These are phyloP conservation scores for Myxozyma neotropica DNA, from an alignment of 805 yeast species.

Conservation along the genomic window DNA sequence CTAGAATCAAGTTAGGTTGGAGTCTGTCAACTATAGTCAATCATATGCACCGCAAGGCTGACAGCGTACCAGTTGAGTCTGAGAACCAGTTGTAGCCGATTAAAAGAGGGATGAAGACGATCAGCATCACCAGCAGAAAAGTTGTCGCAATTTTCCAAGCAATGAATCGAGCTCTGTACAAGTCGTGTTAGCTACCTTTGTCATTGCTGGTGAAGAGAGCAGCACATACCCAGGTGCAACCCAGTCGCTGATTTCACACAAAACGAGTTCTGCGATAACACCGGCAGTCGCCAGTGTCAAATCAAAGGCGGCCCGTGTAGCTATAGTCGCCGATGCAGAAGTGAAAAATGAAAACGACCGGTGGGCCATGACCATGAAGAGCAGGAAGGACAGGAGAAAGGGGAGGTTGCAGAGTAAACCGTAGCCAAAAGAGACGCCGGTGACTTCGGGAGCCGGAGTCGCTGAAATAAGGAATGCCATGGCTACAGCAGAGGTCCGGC, in stretches of 20 bases:
- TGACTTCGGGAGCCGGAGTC: neutral
- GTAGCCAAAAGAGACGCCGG: conserved; percentile 22
- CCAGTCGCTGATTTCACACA: conserved; percentile 46
- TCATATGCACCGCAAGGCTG: too few species aligned
- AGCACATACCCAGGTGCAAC: conserved; percentile 29
- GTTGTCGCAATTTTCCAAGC: conserved; percentile 39
- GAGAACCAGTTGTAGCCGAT: conserved; percentile 33
- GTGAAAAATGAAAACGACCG: conserved; percentile 30
- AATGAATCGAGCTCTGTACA: conserved; percentile 29
- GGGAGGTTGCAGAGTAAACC: conserved; percentile 26
- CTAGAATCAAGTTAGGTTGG: conserved; percentile 4
- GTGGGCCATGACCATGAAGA: conserved; percentile 30
- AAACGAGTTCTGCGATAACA: conserved; percentile 44
- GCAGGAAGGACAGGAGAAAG: conserved; percentile 26
- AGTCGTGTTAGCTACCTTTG: neutral
- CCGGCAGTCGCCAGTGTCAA: conserved; percentile 34
- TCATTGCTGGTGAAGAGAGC: neutral
- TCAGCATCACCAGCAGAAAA: conserved; percentile 38
- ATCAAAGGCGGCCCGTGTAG: conserved; percentile 29
- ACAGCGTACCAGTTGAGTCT: conserved; percentile 30
- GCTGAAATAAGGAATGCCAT: conserved; percentile 2
- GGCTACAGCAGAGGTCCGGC: neutral
- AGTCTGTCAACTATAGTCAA: neutral
- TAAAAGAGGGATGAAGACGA: conserved; percentile 42
- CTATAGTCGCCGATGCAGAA: conserved; percentile 26